A percentile compares a stretch with the other conserved stretches of the same genome.
phyloP scores from a whole-genome alignment of 164 flowering plant species.

The Umbellularia californica region DNA sequence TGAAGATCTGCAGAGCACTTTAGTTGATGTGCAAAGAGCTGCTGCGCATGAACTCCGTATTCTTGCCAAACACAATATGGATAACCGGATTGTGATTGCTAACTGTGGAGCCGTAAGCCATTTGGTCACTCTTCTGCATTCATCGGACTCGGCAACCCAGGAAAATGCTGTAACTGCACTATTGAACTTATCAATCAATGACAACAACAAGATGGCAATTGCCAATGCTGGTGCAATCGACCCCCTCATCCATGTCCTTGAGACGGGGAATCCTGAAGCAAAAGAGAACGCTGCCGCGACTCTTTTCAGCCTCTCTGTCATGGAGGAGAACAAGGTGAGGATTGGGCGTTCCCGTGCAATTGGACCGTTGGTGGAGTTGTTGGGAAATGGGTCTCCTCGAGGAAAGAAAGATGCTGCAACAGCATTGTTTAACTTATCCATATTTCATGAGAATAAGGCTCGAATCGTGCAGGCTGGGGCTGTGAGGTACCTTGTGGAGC shows the following conservation, averaged over 20 bases:
- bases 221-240: slow-evolving; percentile 85
- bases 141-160: slow-evolving; percentile 66
- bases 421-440: slow-evolving; percentile 82
- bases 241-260: slow-evolving; percentile 74
- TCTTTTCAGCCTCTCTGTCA: slow-evolving; percentile 84
- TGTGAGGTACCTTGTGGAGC: slow-evolving; percentile 56
- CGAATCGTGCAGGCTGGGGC: slow-evolving; percentile 84
- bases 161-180: slow-evolving; percentile 99
- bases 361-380: slow-evolving; percentile 65
- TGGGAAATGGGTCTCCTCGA: slow-evolving; percentile 86
- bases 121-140: slow-evolving; percentile 65
- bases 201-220: slow-evolving; percentile 72
- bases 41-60: slow-evolving; percentile 88
- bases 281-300: slow-evolving; percentile 97
- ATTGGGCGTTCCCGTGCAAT: slow-evolving; percentile 93
- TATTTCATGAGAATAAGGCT: slow-evolving; percentile 90
- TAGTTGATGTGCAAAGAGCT: slow-evolving; percentile 58
- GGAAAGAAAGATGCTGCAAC: slow-evolving; percentile 99
- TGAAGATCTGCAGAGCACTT: slow-evolving; percentile 14
- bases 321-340: slow-evolving; percentile 83
- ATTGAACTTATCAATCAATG: slow-evolving; percentile 85
- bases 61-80: slow-evolving; percentile 77
- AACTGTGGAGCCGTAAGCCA: slow-evolving; percentile 86
- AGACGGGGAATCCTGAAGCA: slow-evolving; percentile 83
- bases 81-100: slow-evolving; percentile 76